Evolutionary conservation across 129 eudicot species (phyloP), one percentile per base, ranked within the genome.

Genomic region (Flaveria robusta): DNA sequence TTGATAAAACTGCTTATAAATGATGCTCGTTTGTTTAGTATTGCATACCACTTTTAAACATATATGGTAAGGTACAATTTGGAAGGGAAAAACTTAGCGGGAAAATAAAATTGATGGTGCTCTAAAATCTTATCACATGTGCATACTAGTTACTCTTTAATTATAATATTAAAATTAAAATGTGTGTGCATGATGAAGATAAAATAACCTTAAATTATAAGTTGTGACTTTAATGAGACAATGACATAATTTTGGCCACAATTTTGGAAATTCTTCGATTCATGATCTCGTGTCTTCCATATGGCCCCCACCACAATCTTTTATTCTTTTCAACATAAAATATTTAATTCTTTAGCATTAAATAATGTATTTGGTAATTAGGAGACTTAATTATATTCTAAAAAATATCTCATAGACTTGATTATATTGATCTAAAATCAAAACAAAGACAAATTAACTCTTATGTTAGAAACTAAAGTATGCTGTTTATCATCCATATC

Each of bases 241-340:
- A 9, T 34, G n/a, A n/a, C n/a, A n/a, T n/a, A n/a, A n/a, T 71
- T 50, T 63, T 62, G 71, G 72, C 37, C 64, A 75, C 79, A 75
- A 27, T 27, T 65, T 29, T 75, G 34, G 64, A 42, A 52, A 51
- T 3, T 15, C 13, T 56, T 56, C 8, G 4, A 20, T 56, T 9
- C 0, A 56, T 19, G 15, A 52, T 52, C 13, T 52, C 60, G 13
- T 52, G 24, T 18, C 60, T 52, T 52, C 12, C 60, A 52, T 52
- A 1, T 52, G 60, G 3, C 11, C 60, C 7, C 60, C 60, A 8
- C 26, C 60, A 52, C 60, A 52, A n/a, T 18, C 7, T 18, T 52
- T 52, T 51, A 6, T 52, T n/a, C 60, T 52, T 52, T 52, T 16
- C 23, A 52, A 52, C 26, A 19, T 52, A 18, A n/a, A n/a, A 6